phyloP scores from a whole-genome alignment of 345 rosid species.

The Anacardium occidentale region DNA sequence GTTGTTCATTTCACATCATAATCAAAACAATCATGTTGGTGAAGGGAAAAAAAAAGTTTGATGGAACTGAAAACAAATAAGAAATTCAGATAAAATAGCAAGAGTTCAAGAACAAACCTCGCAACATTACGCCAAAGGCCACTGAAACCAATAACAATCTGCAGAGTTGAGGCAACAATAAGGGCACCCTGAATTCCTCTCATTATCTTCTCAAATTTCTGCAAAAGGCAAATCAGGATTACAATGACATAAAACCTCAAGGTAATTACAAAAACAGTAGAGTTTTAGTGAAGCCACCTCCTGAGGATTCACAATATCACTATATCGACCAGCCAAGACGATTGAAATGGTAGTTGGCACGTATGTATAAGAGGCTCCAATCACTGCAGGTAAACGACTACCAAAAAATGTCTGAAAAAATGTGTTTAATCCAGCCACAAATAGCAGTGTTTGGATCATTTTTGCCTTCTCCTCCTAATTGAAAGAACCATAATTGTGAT shows the following conservation, averaged over 20 bases:
- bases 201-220: constrained; percentile 92
- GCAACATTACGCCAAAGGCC: constrained; percentile 98
- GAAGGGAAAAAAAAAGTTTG: neutral
- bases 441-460: constrained; percentile 87
- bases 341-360: constrained; percentile 84
- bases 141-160: constrained; percentile 88
- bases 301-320: constrained; percentile 67
- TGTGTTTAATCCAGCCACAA: constrained; percentile 91
- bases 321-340: constrained; percentile 80
- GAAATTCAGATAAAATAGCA: constrained; percentile 4
- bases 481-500: neutral
- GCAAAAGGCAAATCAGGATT: constrained; percentile 20
- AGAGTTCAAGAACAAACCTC: constrained; percentile 46
- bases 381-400: constrained; percentile 86
- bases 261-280: constrained; percentile 1
- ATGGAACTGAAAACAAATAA: neutral
- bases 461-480: constrained; percentile 87
- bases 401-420: constrained; percentile 75
- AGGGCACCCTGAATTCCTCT: constrained; percentile 88
- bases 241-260: neutral
- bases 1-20: neutral
- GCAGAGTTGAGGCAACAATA: constrained; percentile 92
- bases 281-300: constrained; percentile 53
- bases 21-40: neutral
- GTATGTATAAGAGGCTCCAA: constrained; percentile 80